Base-by-base conservation (phyloP, 192 early-diverging fungal genomes). In the Podila minutissima region DNA sequence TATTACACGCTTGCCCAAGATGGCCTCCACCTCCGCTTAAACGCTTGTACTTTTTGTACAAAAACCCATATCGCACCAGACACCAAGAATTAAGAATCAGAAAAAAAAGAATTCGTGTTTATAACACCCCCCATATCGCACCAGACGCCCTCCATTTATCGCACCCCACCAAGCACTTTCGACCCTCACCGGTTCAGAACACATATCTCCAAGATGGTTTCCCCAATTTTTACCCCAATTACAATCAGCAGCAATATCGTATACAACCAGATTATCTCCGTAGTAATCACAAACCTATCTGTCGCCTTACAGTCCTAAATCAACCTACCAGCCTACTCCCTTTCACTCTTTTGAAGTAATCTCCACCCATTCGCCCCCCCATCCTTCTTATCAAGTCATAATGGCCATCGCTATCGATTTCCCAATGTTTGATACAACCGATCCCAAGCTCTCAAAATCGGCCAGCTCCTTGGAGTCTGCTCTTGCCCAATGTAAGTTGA, bases 1-100 rank as follows among this genome's bases (percentile, higher is more conserved):
- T 12, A 55, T 28, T 57, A 28, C 57, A 59, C 50, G 31, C 33
- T 59, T 64, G 33, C 38, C 70, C 77, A 81, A 81, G 48, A 81
- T 81, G 77, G 70, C 77, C 67, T 69, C 67, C 64, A 26, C 66
- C 49, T 73, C 77, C 37, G 77, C 77, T 81, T 81, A 81, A 81
- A 69, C 59, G 59, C 67, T 64, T 65, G 71, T 72, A 69, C 71
- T 60, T 61, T 61, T 20, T 61, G 24, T 26, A 46, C 41, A 46
- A 61, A 28, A 61, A 28, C 59, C 59, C 59, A 61, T 26, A 61
- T 61, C 59, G 59, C 59, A 61, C 59, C 31, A 61, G 59, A 61
- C 31, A 61, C 59, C 31, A 31, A 61, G 59, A 61, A 24, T 32
- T 61, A 31, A 29, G 22, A 60, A 31, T 58, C 55, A 55, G 9